Conservation (phyloP, 164 flowering plant genomes). For the Nelumbo lutea region DNA sequence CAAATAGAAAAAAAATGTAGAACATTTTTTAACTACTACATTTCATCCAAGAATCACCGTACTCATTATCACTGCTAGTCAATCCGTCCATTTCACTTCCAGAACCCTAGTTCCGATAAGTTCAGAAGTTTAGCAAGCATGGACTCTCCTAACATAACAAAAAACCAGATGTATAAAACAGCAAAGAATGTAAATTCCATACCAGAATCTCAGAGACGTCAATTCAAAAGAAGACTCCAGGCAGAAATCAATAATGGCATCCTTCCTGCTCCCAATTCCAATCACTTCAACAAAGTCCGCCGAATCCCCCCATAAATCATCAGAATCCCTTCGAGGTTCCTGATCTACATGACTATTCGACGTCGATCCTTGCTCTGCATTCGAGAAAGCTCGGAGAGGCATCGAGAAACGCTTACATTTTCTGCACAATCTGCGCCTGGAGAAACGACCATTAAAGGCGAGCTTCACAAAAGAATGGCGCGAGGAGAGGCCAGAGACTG, state of each 20-base stretch:
- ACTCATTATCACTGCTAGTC: neutral
- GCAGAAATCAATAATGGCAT: constrained; percentile 70
- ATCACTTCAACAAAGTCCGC: constrained; percentile 49
- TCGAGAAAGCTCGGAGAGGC: constrained; percentile 11
- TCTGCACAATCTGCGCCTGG: constrained; percentile 3
- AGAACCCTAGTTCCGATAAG: neutral
- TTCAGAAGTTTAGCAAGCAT: neutral
- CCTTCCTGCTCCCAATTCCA: constrained; percentile 77
- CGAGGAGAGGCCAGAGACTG: neutral
- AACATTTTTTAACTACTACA: too few relatives aligned
- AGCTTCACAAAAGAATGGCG: constrained; percentile 5
- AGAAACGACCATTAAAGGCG: constrained; percentile 7
- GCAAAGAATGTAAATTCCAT: neutral
- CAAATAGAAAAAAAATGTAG: too few relatives aligned
- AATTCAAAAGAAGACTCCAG: constrained; percentile 47
- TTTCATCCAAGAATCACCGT: too few relatives aligned
- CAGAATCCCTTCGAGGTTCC: constrained; percentile 10
- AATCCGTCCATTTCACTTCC: neutral
- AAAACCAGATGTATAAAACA: neutral
- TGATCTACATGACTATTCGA: constrained; percentile 5
- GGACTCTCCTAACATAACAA: neutral
- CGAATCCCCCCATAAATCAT: constrained; percentile 19
- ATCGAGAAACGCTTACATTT: constrained; percentile 4
- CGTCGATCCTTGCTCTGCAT: neutral
- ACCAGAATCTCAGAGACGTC: constrained; percentile 68